Base-by-base conservation (phyloP, 805 yeast genomes). In the Candida alai region DNA sequence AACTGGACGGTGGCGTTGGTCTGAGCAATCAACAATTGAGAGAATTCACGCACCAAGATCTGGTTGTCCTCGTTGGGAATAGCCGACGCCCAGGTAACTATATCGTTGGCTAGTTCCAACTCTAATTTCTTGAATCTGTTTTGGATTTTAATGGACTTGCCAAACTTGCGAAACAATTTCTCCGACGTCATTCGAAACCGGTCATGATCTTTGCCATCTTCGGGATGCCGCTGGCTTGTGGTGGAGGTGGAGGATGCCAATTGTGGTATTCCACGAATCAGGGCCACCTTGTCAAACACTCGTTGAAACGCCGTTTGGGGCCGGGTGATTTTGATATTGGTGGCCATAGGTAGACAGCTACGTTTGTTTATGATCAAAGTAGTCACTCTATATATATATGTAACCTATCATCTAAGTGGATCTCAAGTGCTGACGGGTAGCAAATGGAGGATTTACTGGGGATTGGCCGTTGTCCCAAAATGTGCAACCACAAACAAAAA, bases 41-140 rank as follows among this genome's bases (percentile, higher is more conserved):
- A 53, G 28, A 65, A 69, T 32, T 68, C 71, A 33, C 55, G 58
- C 22, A 74, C 43, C 45, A 72, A 45, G 17, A 45, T 44, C 35
- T 58, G 61, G 42, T 63, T 59, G 3, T 69, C 70, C 4, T 57
- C 58, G 35, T 58, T 60, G 5, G 65, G 67, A 19, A 73, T 41
- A 4, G 52, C 44, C 21, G 53, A 47, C 19, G 61, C 51, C 80
- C 80, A 74, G 3, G 49, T 50, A 2, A 49, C 46, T 11, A 74
- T 44, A 13, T 73, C 73, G 21, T 52, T 58, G 5, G 62, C 42
- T 30, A 73, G 54, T 10, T 62, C 70, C 9, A 48, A 54, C 36
- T 68, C 61, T 30, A 60, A 54, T 23, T 44, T 49, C 33, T 62
- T 45, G 4, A 54, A 48, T 34, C 60, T 71, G 34, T 59, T 60